These are phyloP conservation scores for Citrus hindsii DNA, from an alignment of 345 rosid species.

Conservation along the genomic window DNA sequence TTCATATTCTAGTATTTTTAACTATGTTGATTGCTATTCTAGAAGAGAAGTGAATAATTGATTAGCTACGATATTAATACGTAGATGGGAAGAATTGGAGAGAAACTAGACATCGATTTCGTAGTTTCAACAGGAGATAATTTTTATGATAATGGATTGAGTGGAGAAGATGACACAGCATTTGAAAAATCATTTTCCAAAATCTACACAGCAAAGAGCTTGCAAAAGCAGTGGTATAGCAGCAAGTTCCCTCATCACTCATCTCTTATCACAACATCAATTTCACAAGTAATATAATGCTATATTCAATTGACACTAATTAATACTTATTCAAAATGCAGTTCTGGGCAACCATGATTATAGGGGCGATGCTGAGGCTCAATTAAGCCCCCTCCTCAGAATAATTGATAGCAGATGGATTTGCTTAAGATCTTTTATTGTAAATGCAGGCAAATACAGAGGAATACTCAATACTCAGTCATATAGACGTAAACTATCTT, in stretches of 20 bases:
- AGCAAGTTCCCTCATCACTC: conserved; percentile 23
- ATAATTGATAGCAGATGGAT: conserved; percentile 43
- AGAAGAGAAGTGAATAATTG: too few species aligned
- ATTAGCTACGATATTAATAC: not conserved
- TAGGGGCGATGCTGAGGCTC: conserved; percentile 43
- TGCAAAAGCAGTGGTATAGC: conserved; percentile 79
- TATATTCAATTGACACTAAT: too few species aligned
- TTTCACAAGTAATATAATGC: not conserved
- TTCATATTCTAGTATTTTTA: too few species aligned
- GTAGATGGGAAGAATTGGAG: conserved; percentile 81
- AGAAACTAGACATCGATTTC: conserved; percentile 55
- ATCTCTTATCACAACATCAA: too few species aligned
- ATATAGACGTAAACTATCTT: too few species aligned
- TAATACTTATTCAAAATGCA: too few species aligned
- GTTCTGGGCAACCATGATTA: conserved; percentile 36
- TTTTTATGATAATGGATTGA: conserved; percentile 75
- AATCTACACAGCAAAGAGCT: conserved; percentile 63
- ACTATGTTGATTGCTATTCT: too few species aligned
- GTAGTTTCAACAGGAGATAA: conserved; percentile 89
- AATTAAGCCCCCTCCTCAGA: conserved; percentile 32
- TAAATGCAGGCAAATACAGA: conserved; percentile 23
- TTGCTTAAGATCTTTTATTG: conserved; percentile 42
- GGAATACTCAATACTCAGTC: too few species aligned
- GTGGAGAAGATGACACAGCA: conserved; percentile 40
- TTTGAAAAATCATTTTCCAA: conserved; percentile 64